Base-by-base conservation (phyloP, 129 eudicot species). In the Centrapalus pauciflorus region DNA sequence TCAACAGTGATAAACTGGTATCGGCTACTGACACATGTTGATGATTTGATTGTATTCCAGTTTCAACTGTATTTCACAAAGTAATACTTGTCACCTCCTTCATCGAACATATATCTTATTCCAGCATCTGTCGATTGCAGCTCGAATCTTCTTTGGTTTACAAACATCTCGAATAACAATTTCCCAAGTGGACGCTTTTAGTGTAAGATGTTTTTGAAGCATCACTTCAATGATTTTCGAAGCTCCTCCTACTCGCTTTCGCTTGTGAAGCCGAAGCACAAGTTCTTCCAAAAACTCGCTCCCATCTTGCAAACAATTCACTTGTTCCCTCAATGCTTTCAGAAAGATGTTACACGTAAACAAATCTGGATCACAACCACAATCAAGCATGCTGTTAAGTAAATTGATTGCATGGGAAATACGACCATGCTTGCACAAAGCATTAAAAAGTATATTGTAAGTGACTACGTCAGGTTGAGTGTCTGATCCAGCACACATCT, bases 311-410 rank as follows among this genome's bases (percentile, higher is more conserved):
- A 85, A 67, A 5, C 77, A 73, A 35, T 73, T 67, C 14, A 45
- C 35, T 48, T 84, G 80, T 51, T 88, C 80, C 52, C 54, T 84
- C 25, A 93, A 59, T 25, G 79, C 46, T 43, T 70, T 80, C 73
- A 93, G 56, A 50, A 93, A 89, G 30, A 86, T 80, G 23, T 89
- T 78, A 69, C 98, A 93, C 7, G 96, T 93, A 55, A 81, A 80
- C 27, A 63, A 50, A 69, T 93, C 96, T 17, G 98, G 98, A 74
- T 93, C 96, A 61, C 92, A 83, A 41, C 92, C 92, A 60, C 55
- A 73, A 78, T 89, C 83, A 67, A 93, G 70, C 98, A 93, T 93
- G 38, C 61, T 23, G 61, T 88, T 89, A 13, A 93, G 70, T 50
- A 88, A 71, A 82, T 86, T 86, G 74, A 93, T 78, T 12, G 98